These are phyloP conservation scores for Fusarium mangiferae DNA, from an alignment of 2,329 filamentous ascomycete genomes.

Conservation along the genomic window DNA sequence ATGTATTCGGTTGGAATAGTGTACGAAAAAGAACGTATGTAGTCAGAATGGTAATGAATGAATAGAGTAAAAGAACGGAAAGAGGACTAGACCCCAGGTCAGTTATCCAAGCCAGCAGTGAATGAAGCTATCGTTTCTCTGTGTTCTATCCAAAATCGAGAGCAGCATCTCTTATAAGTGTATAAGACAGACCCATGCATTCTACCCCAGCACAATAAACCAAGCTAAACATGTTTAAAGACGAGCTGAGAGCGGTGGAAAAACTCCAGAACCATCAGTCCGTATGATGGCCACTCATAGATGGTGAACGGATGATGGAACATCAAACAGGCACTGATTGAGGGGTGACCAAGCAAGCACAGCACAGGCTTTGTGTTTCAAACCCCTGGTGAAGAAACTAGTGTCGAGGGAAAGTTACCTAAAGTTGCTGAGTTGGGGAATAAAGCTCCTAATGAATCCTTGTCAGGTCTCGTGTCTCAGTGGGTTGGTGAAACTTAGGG, in stretches of 20 bases:
- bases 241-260: constrained; percentile 31
- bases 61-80: constrained; percentile 40
- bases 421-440: not conserved
- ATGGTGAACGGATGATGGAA: constrained; percentile 28
- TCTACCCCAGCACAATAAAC: constrained; percentile 4
- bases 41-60: constrained; percentile 36
- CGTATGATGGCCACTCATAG: constrained; percentile 15
- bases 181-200: constrained; percentile 13
- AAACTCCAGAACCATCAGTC: constrained; percentile 13
- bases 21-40: constrained; percentile 25
- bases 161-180: constrained; percentile 31
- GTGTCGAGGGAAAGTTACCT: not conserved
- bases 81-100: constrained; percentile 38
- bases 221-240: constrained; percentile 17
- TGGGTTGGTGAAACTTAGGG: not conserved
- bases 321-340: constrained; percentile 33
- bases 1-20: not conserved
- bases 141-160: not conserved
- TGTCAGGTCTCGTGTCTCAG: not conserved
- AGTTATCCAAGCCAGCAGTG: constrained; percentile 27
- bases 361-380: constrained; percentile 36
- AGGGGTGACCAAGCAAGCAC: constrained; percentile 16
- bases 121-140: constrained; percentile 29
- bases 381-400: constrained; percentile 22
- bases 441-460: constrained; percentile 7